Percentiles rank a stretch among this genome's conserved stretches.
phyloP scores from a whole-genome alignment of 306 rosid species.

The Abrus precatorius region DNA sequence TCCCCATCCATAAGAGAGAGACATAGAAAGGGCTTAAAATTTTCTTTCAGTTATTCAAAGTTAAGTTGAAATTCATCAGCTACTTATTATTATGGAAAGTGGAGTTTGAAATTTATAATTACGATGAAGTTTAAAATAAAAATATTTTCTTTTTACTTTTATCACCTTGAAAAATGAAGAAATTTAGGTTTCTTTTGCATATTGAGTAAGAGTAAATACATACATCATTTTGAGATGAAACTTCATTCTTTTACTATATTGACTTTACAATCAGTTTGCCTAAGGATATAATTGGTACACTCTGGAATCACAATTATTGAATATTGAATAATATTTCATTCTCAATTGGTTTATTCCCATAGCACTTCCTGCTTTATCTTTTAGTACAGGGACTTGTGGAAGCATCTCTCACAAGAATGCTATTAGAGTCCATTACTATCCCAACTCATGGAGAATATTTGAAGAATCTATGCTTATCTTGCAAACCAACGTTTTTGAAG shows the following conservation, averaged over 20 bases:
- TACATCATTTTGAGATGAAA: background rate
- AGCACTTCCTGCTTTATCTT: constrained; percentile 44
- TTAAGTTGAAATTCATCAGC: background rate
- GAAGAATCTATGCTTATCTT: constrained; percentile 42
- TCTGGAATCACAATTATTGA: constrained; percentile 4
- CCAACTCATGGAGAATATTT: constrained; percentile 58
- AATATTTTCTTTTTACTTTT: background rate
- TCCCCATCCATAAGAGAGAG: background rate
- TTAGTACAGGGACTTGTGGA: constrained; percentile 49
- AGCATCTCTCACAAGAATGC: constrained; percentile 58
- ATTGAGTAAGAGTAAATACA: constrained; percentile 15
- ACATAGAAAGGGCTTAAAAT: background rate
- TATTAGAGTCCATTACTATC: constrained; percentile 53
- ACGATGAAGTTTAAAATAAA: constrained; percentile 7
- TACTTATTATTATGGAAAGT: background rate
- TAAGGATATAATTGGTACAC: background rate
- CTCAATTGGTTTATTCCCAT: constrained; percentile 30
- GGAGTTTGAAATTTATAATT: constrained; percentile 5
- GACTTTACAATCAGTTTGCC: background rate
- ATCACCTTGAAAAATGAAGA: background rate
- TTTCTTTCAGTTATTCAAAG: background rate
- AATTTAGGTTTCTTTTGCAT: constrained; percentile 25
- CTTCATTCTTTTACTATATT: background rate
- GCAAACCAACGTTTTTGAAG: constrained; percentile 54
- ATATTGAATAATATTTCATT: background rate